phyloP scores from a whole-genome alignment of 768 basidiomycete species.

The Gautieria morchelliformis region DNA sequence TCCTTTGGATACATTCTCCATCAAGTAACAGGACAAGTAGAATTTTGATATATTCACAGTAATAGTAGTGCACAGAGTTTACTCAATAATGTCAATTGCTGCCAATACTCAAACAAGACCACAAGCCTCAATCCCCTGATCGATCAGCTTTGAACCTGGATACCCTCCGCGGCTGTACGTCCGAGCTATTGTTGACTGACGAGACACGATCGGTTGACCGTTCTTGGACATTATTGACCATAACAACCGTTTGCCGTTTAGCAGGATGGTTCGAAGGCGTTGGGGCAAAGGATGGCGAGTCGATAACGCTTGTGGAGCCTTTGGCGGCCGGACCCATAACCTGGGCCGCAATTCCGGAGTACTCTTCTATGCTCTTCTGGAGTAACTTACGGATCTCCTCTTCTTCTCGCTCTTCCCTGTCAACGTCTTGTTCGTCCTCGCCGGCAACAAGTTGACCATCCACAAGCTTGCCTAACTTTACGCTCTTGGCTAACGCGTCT shows the following conservation, averaged over 20 bases:
- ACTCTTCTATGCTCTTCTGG: conserved; percentile 3
- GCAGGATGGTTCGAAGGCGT: neutral
- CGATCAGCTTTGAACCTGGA: conserved; percentile 30
- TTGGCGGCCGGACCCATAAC: neutral
- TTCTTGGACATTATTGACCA: conserved; percentile 22
- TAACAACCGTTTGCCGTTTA: neutral
- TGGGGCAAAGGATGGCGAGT: neutral
- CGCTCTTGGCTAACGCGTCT: conserved; percentile 39
- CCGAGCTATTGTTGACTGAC: conserved; percentile 10
- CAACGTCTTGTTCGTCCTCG: conserved; percentile 33
- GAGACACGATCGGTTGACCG: conserved; percentile 6
- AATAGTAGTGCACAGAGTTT: no score
- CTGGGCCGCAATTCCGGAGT: conserved; percentile 2
- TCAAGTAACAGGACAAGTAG: no score
- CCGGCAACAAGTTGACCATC: conserved; percentile 40
- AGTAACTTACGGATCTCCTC: conserved; percentile 30
- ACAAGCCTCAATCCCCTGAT: neutral
- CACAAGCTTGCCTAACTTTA: conserved; percentile 50
- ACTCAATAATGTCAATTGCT: no score
- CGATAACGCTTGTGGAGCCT: neutral
- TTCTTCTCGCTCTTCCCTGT: conserved; percentile 35
- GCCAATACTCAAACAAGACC: no score
- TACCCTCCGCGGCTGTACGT: conserved; percentile 1
- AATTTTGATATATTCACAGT: no score
- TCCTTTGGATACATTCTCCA: no score